Conservation (phyloP, 768 basidiomycete species). For the Polyporus arcularius region DNA sequence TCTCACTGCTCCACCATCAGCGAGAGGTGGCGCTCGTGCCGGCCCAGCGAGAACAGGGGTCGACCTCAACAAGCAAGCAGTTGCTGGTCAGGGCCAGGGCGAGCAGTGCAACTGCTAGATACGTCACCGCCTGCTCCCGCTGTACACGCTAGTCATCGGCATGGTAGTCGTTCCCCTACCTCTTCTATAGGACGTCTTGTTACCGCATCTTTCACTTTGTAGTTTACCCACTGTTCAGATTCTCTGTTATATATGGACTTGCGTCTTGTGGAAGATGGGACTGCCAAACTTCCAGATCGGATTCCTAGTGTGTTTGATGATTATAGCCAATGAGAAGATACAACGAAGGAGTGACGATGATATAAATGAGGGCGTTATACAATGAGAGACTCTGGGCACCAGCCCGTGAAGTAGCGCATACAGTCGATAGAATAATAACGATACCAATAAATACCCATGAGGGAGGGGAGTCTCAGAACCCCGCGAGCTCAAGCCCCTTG, state of each 20-base stretch:
- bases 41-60: slow-evolving; percentile 61
- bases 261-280: neutral
- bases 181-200: slow-evolving; percentile 35
- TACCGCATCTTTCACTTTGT: slow-evolving; percentile 39
- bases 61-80: slow-evolving; percentile 75
- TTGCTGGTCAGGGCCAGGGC: slow-evolving; percentile 50
- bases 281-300: neutral
- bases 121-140: slow-evolving; percentile 5
- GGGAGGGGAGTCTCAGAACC: slow-evolving; percentile 44
- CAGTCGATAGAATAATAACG: neutral
- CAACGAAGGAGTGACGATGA: neutral
- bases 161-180: neutral
- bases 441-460: slow-evolving; percentile 15
- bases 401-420: neutral
- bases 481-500: slow-evolving; percentile 67
- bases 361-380: slow-evolving; percentile 1
- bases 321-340: neutral
- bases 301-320: neutral
- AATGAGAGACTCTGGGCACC: neutral
- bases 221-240: slow-evolving; percentile 15
- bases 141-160: slow-evolving; percentile 8
- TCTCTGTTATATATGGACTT: slow-evolving; percentile 24
- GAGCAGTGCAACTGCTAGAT: slow-evolving; percentile 79
- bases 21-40: slow-evolving; percentile 55
- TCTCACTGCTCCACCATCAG: slow-evolving; percentile 69